Base-by-base conservation (phyloP, 1,139 yeast genomes). In the Sugiyamaella castrensis region DNA sequence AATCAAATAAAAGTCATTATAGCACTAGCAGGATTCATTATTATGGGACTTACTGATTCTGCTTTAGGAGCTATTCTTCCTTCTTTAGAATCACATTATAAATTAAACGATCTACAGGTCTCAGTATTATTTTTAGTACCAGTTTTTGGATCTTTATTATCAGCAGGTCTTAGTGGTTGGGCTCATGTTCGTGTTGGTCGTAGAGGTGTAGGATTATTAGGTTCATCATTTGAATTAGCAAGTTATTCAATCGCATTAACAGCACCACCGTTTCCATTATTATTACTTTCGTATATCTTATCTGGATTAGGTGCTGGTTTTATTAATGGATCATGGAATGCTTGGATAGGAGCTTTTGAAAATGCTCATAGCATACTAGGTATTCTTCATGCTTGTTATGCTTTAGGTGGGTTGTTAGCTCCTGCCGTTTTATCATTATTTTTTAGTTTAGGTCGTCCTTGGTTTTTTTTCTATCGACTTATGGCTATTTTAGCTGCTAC, bases 241-340 rank as follows among this genome's bases (percentile, higher is more conserved):
- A 73, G 73, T 71, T 74, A 66, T 58, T 58, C 70, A 0, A 58
- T 74, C 1, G 72, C 73, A 9, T 59, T 70, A 47, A 69, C 72
- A 45, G 72, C 55, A 65, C 79, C 47, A 55, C 64, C 65, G 1
- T 62, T 56, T 39, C 54, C 58, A 9, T 35, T 74, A 4, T 69
- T 78, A 8, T 79, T 78, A 15, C 58, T 72, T 33, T 82, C 74
- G 0, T 81, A 74, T 57, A 76, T 77, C 61, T 64, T 78, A 54
- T 81, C 82, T 4, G 87, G 87, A 0, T 57, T 77, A 37, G 87
- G 86, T 1, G 60, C 73, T 31, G 86, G 84, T 0, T 65, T 72
- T 27, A 73, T 74, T 4, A 67, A 79, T 36, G 75, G 84, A 2
- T 81, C 80, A 53, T 72, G 75, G 52, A 82, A 81, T 57, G 73